phyloP scores from a whole-genome alignment of 164 flowering plant genomes.

The Hamamelis virginiana region DNA sequence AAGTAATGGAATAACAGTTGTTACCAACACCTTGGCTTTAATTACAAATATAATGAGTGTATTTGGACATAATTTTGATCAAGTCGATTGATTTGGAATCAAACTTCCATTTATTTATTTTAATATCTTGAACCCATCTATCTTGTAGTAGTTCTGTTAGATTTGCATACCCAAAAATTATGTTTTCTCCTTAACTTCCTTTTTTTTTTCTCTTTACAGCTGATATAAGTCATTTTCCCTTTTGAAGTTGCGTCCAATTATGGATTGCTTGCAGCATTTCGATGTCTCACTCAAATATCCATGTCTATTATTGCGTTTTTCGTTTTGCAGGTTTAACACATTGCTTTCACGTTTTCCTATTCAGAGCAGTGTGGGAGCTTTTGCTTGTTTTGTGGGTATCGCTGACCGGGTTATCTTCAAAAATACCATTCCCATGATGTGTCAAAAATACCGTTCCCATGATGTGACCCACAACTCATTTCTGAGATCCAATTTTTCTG shows the following conservation, averaged over 20 bases:
- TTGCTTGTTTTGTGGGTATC: not conserved
- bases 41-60: not conserved
- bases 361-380: slow-evolving; percentile 9
- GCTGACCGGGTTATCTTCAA: not conserved
- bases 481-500: not conserved
- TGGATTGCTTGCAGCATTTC: not conserved
- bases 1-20: not conserved
- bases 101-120: not conserved
- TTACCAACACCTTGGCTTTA: not conserved
- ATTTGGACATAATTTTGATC: not conserved
- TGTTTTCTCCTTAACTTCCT: too few species aligned
- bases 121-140: too few species aligned
- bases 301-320: not conserved
- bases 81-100: not conserved
- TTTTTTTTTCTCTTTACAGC: too few species aligned
- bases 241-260: not conserved
- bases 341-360: slow-evolving; percentile 16
- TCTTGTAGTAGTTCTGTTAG: not conserved
- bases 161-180: too few species aligned
- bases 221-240: too few species aligned
- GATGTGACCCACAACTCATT: not conserved
- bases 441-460: not conserved
- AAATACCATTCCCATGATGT: not conserved
- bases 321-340: slow-evolving; percentile 18
- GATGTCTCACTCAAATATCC: not conserved